Base-by-base conservation (phyloP, 2,329 filamentous ascomycete genomes). In the Colletotrichum cuscutae region DNA sequence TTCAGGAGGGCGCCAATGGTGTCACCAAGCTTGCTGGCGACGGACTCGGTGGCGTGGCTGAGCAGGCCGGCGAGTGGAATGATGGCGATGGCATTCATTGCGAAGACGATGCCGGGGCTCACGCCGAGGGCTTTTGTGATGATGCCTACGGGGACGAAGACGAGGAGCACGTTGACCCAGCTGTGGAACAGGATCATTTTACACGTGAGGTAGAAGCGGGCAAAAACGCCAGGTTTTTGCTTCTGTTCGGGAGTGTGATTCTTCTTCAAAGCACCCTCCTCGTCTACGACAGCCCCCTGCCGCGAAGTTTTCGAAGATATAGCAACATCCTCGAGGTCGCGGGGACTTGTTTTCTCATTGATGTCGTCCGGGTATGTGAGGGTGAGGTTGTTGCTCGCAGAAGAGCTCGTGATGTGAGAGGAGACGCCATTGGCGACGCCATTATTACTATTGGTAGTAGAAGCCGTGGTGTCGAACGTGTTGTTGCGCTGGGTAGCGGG, bases 111-210 rank as follows among this genome's bases (percentile, higher is more conserved):
- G 56, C 88, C 91, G 4, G 71, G 71, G 66, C 70, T 73, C 24
- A 91, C 88, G 66, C 86, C 86, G 67, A 90, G 78, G 73, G 85
- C 84, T 68, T 92, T 86, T 69, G 91, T 87, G 72, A 87, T 87
- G 77, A 97, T 95, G 77, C 94, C 94, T 65, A 94, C 86, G 8
- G 94, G 94, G 35, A 96, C 94, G 79, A 95, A 95, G 67, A 95
- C 83, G 75, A 96, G 85, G 76, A 96, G 85, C 67, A 94, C 78
- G 80, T 97, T 96, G 84, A 96, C 85, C 89, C 92, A 95, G 85
- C 91, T 95, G 80, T 94, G 90, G 56, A 91, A 88, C 74, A 95
- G 87, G 76, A 87, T 82, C 80, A 91, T 89, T 78, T 68, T 73
- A 30, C 57, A 68, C 19, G 68, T 72, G 22, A 72, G 52, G 19